phyloP scores from a whole-genome alignment of 1,139 yeast species.

The Chernovozyma sophiae-reginae region DNA sequence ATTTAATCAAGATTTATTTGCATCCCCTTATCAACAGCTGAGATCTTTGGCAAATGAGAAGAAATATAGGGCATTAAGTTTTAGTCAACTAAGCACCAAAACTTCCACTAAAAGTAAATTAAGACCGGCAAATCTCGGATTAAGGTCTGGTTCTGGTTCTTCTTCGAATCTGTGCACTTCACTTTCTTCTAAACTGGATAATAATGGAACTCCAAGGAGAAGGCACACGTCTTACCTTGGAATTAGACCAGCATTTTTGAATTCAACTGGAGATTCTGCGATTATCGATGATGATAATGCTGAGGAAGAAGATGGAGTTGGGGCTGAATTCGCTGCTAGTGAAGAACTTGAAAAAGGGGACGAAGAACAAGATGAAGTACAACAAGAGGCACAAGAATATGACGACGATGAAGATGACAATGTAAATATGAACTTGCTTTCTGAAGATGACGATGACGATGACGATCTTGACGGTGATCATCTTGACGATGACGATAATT shows the following conservation, averaged over 20 bases:
- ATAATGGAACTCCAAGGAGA: slow-evolving; percentile 10
- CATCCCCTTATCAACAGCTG: slow-evolving; percentile 60
- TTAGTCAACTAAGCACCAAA: slow-evolving; percentile 8
- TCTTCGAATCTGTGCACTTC: slow-evolving; percentile 5
- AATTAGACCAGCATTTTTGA: slow-evolving; percentile 21
- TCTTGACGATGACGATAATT: slow-evolving; percentile 21
- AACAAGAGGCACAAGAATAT: neutral
- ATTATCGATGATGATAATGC: slow-evolving; percentile 9
- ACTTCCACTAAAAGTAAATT: neutral
- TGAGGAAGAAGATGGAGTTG: slow-evolving; percentile 10
- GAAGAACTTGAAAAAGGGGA: slow-evolving; percentile 14
- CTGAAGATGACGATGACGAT: slow-evolving; percentile 11
- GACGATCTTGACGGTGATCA: slow-evolving; percentile 11
- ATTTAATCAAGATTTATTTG: slow-evolving; percentile 73
- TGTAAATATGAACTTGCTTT: slow-evolving; percentile 3
- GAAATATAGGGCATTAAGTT: slow-evolving; percentile 25
- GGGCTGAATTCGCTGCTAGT: slow-evolving; percentile 9
- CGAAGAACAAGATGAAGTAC: slow-evolving; percentile 10
- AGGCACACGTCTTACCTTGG: slow-evolving; percentile 34
- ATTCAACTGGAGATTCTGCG: slow-evolving; percentile 8
- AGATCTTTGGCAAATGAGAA: slow-evolving; percentile 41
- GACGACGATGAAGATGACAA: neutral
- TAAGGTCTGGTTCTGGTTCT: slow-evolving; percentile 11
- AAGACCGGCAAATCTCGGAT: slow-evolving; percentile 5
- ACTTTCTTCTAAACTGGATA: neutral